Conservation (phyloP, 495 filamentous ascomycete genomes). For the Tuber calosporum region DNA sequence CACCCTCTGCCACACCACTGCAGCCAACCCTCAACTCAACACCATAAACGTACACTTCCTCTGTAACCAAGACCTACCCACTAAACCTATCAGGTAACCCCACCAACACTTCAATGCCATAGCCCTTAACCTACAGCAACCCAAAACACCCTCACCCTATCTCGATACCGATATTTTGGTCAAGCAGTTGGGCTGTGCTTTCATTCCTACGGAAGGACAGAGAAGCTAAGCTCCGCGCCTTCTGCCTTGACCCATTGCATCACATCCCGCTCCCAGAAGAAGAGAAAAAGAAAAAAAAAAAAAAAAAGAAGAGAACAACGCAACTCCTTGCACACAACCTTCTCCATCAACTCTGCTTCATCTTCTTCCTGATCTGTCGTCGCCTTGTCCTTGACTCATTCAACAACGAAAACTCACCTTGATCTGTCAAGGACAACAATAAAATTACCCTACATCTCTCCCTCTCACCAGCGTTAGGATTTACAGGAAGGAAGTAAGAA, state of each 20-base stretch:
- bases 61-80: neutral
- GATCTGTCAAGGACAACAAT: conserved; percentile 5
- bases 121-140: conserved; percentile 1
- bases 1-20: conserved; percentile 2
- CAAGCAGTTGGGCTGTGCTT: conserved; percentile 3
- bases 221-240: neutral
- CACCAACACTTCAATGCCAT: neutral
- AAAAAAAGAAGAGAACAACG: neutral
- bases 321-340: conserved; percentile 4
- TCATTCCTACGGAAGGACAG: conserved; percentile 1
- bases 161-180: neutral
- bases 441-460: neutral
- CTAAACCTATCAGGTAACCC: neutral
- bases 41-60: neutral
- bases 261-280: conserved; percentile 7
- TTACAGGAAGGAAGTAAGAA: conserved; percentile 13
- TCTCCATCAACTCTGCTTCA: conserved; percentile 7
- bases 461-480: neutral
- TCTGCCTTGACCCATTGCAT: conserved; percentile 6
- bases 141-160: neutral
- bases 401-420: neutral
- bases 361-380: neutral
- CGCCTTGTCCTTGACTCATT: conserved; percentile 4
- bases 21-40: neutral
- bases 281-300: conserved; percentile 11